These are phyloP conservation scores for Ustilago tritici DNA, from an alignment of 1,284 basidiomycete species.

Conservation along the genomic window DNA sequence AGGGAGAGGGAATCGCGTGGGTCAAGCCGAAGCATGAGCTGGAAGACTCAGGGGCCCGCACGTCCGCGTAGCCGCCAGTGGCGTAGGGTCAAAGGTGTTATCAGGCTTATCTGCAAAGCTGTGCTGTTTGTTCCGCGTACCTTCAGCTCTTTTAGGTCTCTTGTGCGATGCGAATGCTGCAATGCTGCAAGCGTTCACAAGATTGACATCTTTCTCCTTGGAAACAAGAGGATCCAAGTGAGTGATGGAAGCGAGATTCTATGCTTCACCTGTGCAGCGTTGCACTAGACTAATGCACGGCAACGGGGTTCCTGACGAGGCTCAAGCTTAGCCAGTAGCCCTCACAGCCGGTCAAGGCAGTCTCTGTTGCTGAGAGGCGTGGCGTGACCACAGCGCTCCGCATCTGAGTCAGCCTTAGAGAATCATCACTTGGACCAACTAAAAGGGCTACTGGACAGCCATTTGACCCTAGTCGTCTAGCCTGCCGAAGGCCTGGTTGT, in stretches of 20 bases:
- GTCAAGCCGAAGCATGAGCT: not conserved
- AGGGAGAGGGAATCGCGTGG: not conserved
- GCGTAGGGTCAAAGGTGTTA: not conserved
- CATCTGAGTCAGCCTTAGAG: not conserved
- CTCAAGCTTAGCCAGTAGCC: not conserved
- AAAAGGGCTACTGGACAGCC: too few relatives aligned
- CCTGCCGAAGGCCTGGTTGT: too few relatives aligned
- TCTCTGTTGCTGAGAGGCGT: not conserved
- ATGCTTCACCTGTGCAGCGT: not conserved
- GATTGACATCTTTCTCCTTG: not conserved
- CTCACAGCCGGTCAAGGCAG: not conserved
- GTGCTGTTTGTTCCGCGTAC: too few relatives aligned
- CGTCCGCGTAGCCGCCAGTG: not conserved
- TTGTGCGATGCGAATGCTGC: too few relatives aligned
- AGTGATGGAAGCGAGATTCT: too few relatives aligned
- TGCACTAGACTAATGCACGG: not conserved
- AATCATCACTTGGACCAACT: not conserved
- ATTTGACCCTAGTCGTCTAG: too few relatives aligned
- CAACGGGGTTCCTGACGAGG: not conserved
- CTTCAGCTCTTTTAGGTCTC: too few relatives aligned
- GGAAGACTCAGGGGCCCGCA: not conserved
- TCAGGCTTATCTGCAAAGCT: too few relatives aligned
- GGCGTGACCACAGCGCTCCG: not conserved
- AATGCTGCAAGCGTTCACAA: not conserved
- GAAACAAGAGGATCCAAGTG: too few relatives aligned